Conservation (phyloP, 1,284 basidiomycete species). For the Peniophora sp. region DNA sequence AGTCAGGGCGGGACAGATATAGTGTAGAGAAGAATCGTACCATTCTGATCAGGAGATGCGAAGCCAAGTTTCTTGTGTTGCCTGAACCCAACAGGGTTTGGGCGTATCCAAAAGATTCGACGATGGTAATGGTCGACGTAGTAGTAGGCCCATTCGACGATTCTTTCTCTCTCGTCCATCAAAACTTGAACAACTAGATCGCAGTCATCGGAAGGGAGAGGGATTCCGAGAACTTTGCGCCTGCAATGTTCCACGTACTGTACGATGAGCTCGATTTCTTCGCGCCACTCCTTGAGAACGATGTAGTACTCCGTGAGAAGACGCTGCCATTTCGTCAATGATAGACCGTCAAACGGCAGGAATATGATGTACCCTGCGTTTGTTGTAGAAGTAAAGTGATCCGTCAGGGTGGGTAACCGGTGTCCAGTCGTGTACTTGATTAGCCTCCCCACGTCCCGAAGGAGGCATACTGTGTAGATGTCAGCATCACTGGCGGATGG, state of each 20-base stretch:
- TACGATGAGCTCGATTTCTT: slow-evolving; percentile 9
- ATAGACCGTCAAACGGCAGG: slow-evolving; percentile 4
- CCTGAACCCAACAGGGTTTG: slow-evolving; percentile 9
- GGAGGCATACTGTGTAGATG: no score
- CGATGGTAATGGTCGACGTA: slow-evolving; percentile 19
- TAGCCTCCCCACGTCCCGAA: no score
- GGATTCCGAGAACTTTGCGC: neutral
- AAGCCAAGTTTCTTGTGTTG: slow-evolving; percentile 11
- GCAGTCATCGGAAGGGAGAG: slow-evolving; percentile 6
- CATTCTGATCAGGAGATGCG: slow-evolving; percentile 20
- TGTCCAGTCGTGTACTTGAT: neutral
- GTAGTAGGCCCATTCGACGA: slow-evolving; percentile 17
- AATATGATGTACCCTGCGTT: slow-evolving; percentile 17
- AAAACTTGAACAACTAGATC: slow-evolving; percentile 10
- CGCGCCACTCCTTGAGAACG: slow-evolving; percentile 6
- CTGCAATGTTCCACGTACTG: neutral
- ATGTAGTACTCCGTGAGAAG: slow-evolving; percentile 19
- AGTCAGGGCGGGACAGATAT: neutral
- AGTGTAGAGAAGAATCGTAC: slow-evolving; percentile 5
- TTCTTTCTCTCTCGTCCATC: slow-evolving; percentile 16
- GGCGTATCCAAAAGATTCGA: slow-evolving; percentile 21
- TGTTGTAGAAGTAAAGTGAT: slow-evolving; percentile 12
- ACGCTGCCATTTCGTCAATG: neutral
- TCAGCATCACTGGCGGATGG: no score
- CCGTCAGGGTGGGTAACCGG: neutral